Percentiles rank a stretch among this genome's conserved stretches.
Evolutionary conservation across 495 filamentous ascomycete genomes (phyloP).

Genomic region (Xylaria cubensis): DNA sequence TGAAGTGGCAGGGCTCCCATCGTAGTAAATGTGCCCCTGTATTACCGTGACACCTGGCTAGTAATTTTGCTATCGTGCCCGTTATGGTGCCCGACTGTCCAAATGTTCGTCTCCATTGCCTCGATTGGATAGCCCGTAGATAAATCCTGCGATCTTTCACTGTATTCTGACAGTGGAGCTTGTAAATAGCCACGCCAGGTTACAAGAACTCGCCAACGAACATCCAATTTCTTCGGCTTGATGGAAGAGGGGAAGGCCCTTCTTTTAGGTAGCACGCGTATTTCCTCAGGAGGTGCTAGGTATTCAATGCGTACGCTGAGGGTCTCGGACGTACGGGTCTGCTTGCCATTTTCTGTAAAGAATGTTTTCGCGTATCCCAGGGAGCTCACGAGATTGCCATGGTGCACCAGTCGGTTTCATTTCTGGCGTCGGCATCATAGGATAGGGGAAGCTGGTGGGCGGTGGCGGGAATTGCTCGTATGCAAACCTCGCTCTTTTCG

Average conservation of each 20-base stretch:
- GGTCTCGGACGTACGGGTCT: slow-evolving; percentile 66
- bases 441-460: slow-evolving; percentile 33
- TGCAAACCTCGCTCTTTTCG: slow-evolving; percentile 49
- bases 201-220: neutral
- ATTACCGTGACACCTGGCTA: neutral
- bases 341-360: slow-evolving; percentile 64
- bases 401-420: slow-evolving; percentile 34
- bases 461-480: slow-evolving; percentile 50
- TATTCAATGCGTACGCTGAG: slow-evolving; percentile 41
- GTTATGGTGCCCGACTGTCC: neutral
- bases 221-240: neutral
- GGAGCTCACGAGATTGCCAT: slow-evolving; percentile 52
- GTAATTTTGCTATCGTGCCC: neutral
- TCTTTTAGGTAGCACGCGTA: slow-evolving; percentile 30
- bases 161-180: neutral
- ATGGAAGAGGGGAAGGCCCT: neutral
- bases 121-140: neutral
- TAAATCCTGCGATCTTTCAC: neutral
- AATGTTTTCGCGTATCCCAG: slow-evolving; percentile 55
- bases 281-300: slow-evolving; percentile 37
- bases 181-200: neutral
- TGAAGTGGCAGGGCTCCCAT: neutral
- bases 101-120: neutral
- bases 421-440: slow-evolving; percentile 46
- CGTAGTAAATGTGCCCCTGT: neutral